A percentile compares a stretch with the other conserved stretches of the same genome.
These are phyloP conservation scores for Sporothrix euskadiensis DNA, from an alignment of 2,329 filamentous ascomycete genomes.

Conservation along the genomic window DNA sequence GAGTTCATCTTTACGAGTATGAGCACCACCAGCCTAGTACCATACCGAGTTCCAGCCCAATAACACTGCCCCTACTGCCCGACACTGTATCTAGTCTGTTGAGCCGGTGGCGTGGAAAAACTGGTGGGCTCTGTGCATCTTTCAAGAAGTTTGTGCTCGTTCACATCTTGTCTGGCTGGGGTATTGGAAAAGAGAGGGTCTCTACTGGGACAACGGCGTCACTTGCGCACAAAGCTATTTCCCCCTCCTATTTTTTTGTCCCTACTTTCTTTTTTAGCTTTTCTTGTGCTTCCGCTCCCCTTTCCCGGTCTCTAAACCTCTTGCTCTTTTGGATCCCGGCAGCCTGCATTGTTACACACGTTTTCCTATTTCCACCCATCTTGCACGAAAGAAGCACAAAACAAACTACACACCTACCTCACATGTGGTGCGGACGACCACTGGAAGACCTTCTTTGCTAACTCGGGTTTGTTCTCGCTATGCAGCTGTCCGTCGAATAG, in stretches of 20 bases:
- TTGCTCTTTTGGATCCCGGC: slow-evolving; percentile 15
- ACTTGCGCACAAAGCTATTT: not conserved
- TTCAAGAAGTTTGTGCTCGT: not conserved
- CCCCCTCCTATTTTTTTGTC: not conserved
- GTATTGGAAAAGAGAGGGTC: not conserved
- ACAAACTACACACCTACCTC: not conserved
- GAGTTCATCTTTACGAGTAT: slow-evolving; percentile 4
- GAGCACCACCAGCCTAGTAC: not conserved
- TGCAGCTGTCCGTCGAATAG: slow-evolving; percentile 42
- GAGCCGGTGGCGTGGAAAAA: not conserved
- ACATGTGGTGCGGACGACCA: slow-evolving; percentile 5
- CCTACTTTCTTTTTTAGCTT: slow-evolving; percentile 4
- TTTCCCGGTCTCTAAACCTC: slow-evolving; percentile 6
- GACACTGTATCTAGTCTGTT: not conserved
- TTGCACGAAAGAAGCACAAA: slow-evolving; percentile 19
- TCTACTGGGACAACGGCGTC: not conserved
- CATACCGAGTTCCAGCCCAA: not conserved
- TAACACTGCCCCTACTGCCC: slow-evolving; percentile 6
- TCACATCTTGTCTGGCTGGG: not conserved
- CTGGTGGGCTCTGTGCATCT: not conserved
- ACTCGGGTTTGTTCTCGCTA: slow-evolving; percentile 36
- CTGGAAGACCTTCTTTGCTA: slow-evolving; percentile 34
- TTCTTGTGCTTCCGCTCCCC: not conserved
- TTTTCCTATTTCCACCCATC: slow-evolving; percentile 20
- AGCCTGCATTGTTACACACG: slow-evolving; percentile 27